A percentile compares a stretch with the other conserved stretches of the same genome.
These are phyloP conservation scores for Aspergillus nanangensis DNA, from an alignment of 495 filamentous ascomycete genomes.

Conservation along the genomic window DNA sequence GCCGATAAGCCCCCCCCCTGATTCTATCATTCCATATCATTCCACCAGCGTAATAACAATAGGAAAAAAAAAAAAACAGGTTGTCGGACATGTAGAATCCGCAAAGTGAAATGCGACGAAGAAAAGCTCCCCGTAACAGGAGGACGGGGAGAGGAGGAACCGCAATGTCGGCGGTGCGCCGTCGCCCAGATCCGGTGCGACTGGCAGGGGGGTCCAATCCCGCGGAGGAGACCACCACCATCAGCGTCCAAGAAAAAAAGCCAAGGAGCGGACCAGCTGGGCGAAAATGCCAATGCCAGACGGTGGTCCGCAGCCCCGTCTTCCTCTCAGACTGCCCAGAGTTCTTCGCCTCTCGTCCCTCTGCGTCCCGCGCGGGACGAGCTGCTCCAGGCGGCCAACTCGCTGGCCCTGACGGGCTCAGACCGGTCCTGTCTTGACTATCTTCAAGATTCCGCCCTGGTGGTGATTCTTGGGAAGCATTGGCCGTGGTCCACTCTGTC, in stretches of 20 bases:
- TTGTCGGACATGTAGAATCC: constrained; percentile 32
- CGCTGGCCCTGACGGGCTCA: constrained; percentile 20
- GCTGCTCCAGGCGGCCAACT: constrained; percentile 26
- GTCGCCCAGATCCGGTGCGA: constrained; percentile 25
- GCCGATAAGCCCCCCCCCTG: too few species aligned
- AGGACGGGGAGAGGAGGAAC: too few species aligned
- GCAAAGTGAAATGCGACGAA: constrained; percentile 34
- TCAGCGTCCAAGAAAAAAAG: constrained; percentile 5
- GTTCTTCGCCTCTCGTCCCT: constrained; percentile 1
- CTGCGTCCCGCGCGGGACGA: constrained; percentile 7
- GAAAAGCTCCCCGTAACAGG: constrained; percentile 19
- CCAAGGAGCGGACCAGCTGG: constrained; percentile 1
- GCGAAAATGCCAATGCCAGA: background rate
- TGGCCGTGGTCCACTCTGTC: constrained; percentile 33
- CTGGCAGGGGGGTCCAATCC: constrained; percentile 27
- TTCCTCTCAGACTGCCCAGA: background rate
- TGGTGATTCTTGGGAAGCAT: constrained; percentile 28
- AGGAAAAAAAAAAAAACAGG: too few species aligned
- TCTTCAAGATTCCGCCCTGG: constrained; percentile 26
- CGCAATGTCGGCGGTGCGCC: constrained; percentile 26
- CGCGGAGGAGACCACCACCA: constrained; percentile 7
- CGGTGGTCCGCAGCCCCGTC: background rate
- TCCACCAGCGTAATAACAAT: background rate
- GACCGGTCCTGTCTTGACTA: constrained; percentile 25
- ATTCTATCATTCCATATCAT: background rate